Evolutionary conservation across 345 rosid genomes (phyloP).

Genomic region (Draba incana): DNA sequence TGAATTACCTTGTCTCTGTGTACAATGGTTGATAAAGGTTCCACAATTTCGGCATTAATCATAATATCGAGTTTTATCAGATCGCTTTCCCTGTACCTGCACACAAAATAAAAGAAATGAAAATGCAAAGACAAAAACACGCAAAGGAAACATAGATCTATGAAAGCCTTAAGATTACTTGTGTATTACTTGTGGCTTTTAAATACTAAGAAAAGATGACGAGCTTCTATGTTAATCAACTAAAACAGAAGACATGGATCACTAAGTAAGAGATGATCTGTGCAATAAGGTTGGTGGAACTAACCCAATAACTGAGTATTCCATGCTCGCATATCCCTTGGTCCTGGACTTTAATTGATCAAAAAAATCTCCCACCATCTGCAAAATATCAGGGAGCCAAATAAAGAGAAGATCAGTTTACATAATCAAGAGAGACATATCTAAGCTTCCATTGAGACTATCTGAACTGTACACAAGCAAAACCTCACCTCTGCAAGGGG

Average conservation of each 20-base stretch:
- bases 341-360: constrained; percentile 94
- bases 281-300: constrained; percentile 24
- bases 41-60: constrained; percentile 85
- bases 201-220: not conserved
- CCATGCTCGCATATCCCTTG: constrained; percentile 99
- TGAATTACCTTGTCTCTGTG: constrained; percentile 82
- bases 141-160: not conserved
- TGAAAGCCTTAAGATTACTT: not conserved
- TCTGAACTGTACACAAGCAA: constrained; percentile 25
- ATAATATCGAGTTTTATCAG: constrained; percentile 86
- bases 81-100: constrained; percentile 83
- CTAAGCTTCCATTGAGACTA: constrained; percentile 16
- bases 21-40: constrained; percentile 91
- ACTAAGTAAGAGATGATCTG: constrained; percentile 20
- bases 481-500: constrained; percentile 86
- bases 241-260: constrained; percentile 11
- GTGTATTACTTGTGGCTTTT: not conserved
- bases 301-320: constrained; percentile 84
- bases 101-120: constrained; percentile 34
- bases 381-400: constrained; percentile 31
- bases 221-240: not conserved
- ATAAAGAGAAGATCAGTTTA: constrained; percentile 12
- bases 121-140: constrained; percentile 6
- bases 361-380: constrained; percentile 99
- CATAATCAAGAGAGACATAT: constrained; percentile 14